A percentile compares a stretch with the other conserved stretches of the same genome.
phyloP scores from a whole-genome alignment of 257 asterid genomes.

The Leonotis leonurus region DNA sequence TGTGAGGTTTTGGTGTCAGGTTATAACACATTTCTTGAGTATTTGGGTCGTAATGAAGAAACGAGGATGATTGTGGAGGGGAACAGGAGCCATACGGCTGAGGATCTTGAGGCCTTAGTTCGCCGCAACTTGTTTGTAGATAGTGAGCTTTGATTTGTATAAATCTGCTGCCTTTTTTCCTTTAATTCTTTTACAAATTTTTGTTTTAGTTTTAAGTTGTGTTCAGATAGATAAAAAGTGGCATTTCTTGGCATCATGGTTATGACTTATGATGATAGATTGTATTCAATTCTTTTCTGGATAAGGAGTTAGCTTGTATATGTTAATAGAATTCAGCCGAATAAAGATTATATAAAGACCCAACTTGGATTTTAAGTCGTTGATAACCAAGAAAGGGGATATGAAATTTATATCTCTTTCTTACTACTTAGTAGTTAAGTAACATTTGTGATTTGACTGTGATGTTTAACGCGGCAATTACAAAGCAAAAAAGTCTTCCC shows the following conservation, averaged over 20 bases:
- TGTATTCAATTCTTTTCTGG: neutral
- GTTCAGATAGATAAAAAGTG: neutral
- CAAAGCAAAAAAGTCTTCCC: neutral
- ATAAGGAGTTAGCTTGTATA: neutral
- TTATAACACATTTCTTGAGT: constrained; percentile 22
- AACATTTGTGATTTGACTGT: too few species aligned
- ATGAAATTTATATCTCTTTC: neutral
- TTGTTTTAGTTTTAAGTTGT: neutral
- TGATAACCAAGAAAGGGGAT: neutral
- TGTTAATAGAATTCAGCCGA: neutral
- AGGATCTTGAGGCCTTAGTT: constrained; percentile 25
- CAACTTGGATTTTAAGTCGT: neutral
- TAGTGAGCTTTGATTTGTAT: neutral
- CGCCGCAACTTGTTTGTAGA: constrained; percentile 17
- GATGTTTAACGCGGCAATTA: neutral
- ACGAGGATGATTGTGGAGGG: neutral
- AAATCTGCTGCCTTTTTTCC: neutral
- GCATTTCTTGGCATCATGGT: neutral
- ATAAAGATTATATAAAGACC: neutral
- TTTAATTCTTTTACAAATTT: neutral
- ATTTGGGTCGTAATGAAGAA: constrained; percentile 9
- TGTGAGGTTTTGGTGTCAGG: constrained; percentile 15
- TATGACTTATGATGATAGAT: neutral
- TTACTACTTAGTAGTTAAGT: too few species aligned
- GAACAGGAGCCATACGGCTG: constrained; percentile 22